Percentiles rank a stretch among this genome's conserved stretches.
Evolutionary conservation across 2,329 filamentous ascomycete species (phyloP).

Genomic region (Epicoccum sorghinum): DNA sequence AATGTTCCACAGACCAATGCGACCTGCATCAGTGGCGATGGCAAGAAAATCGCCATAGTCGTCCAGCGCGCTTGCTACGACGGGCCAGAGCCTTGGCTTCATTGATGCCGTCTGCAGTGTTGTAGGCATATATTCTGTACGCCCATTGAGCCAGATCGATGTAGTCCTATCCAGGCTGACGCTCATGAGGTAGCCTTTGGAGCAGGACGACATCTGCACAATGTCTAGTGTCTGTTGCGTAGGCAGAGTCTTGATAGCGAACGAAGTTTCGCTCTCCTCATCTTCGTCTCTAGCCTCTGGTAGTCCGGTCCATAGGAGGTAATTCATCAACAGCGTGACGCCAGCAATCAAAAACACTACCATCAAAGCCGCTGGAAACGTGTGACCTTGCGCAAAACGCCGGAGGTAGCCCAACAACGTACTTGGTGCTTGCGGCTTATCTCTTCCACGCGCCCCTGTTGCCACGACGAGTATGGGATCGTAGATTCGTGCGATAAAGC

Average conservation of each 20-base stretch:
- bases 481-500: slow-evolving; percentile 75
- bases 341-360: slow-evolving; percentile 68
- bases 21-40: slow-evolving; percentile 64
- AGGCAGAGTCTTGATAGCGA: slow-evolving; percentile 66
- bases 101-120: slow-evolving; percentile 40
- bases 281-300: slow-evolving; percentile 52
- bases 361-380: slow-evolving; percentile 68
- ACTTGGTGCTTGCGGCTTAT: slow-evolving; percentile 55
- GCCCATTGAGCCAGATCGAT: slow-evolving; percentile 61
- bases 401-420: slow-evolving; percentile 60
- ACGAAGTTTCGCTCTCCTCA: slow-evolving; percentile 57
- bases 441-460: slow-evolving; percentile 70
- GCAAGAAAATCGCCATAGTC: slow-evolving; percentile 69
- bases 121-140: slow-evolving; percentile 36
- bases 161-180: slow-evolving; percentile 73
- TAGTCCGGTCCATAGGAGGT: slow-evolving; percentile 71
- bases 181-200: slow-evolving; percentile 70
- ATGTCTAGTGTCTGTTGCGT: slow-evolving; percentile 73
- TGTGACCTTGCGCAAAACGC: slow-evolving; percentile 65
- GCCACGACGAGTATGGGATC: slow-evolving; percentile 76
- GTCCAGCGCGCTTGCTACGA: slow-evolving; percentile 69
- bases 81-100: slow-evolving; percentile 49
- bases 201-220: slow-evolving; percentile 66
- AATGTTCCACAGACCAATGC: slow-evolving; percentile 69
- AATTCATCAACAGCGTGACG: slow-evolving; percentile 74